phyloP scores from a whole-genome alignment of 495 filamentous ascomycete species.

The Melanomma pulvis-pyrius region DNA sequence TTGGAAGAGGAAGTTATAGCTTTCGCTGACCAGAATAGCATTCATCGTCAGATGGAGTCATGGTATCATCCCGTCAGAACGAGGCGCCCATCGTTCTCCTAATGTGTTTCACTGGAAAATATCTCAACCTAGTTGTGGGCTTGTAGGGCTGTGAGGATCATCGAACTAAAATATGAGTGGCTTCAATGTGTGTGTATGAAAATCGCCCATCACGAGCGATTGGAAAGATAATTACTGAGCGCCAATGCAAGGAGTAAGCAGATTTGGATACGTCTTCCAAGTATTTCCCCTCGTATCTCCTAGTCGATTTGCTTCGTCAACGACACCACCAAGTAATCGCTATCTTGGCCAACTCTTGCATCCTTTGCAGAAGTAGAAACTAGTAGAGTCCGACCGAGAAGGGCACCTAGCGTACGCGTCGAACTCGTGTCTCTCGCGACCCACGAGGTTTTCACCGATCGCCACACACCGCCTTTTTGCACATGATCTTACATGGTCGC shows the following conservation, averaged over 20 bases:
- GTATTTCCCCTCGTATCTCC: background rate
- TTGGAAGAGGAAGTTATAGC: background rate
- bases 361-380: background rate
- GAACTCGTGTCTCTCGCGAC: background rate
- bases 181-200: background rate
- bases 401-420: background rate
- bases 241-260: background rate
- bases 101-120: background rate
- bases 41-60: constrained; percentile 3
- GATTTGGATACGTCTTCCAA: background rate
- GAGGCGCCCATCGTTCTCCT: background rate
- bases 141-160: background rate
- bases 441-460: background rate
- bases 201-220: background rate
- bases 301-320: background rate
- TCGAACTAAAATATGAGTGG: background rate
- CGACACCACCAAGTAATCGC: background rate
- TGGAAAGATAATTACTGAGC: background rate
- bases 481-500: background rate
- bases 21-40: background rate
- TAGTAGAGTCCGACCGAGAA: background rate
- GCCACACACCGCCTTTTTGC: background rate
- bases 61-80: background rate
- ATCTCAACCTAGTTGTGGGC: too few relatives aligned
- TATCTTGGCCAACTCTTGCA: background rate